Conservation (phyloP, 139 green algal species). For the Ettlia oleoabundans region DNA sequence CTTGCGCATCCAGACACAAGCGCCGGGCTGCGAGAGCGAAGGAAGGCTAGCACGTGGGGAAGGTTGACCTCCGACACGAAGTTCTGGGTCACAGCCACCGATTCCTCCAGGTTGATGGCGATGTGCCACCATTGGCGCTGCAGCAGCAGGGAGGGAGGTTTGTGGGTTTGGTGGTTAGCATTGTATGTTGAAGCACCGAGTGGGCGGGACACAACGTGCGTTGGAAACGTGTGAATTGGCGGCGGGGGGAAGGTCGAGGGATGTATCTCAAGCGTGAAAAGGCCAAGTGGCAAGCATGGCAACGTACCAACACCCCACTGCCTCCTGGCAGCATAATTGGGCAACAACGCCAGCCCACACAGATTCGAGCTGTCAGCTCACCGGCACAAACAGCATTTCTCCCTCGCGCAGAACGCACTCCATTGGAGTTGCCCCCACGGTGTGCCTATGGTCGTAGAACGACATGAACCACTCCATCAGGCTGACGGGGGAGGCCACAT, state of each 20-base stretch:
- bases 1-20: constrained; percentile 75
- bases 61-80: constrained; percentile 79
- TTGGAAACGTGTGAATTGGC: no score
- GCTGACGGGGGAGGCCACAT: constrained; percentile 89
- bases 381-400: constrained; percentile 90
- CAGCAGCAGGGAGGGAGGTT: neutral
- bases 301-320: neutral
- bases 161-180: no score
- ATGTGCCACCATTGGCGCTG: constrained; percentile 86
- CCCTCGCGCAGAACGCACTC: constrained; percentile 68
- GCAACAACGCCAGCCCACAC: neutral
- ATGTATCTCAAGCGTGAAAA: no score
- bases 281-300: no score
- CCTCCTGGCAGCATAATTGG: no score
- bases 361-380: constrained; percentile 32
- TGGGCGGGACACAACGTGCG: no score
- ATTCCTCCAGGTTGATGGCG: constrained; percentile 88
- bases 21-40: constrained; percentile 52
- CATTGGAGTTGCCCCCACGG: constrained; percentile 39
- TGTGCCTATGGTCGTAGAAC: constrained; percentile 73
- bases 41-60: constrained; percentile 72
- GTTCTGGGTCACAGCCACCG: constrained; percentile 87
- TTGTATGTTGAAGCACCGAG: no score
- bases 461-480: constrained; percentile 94
- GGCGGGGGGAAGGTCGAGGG: no score